These are phyloP conservation scores for Hypoxylon sp. DNA, from an alignment of 2,329 filamentous ascomycete genomes.

Conservation along the genomic window DNA sequence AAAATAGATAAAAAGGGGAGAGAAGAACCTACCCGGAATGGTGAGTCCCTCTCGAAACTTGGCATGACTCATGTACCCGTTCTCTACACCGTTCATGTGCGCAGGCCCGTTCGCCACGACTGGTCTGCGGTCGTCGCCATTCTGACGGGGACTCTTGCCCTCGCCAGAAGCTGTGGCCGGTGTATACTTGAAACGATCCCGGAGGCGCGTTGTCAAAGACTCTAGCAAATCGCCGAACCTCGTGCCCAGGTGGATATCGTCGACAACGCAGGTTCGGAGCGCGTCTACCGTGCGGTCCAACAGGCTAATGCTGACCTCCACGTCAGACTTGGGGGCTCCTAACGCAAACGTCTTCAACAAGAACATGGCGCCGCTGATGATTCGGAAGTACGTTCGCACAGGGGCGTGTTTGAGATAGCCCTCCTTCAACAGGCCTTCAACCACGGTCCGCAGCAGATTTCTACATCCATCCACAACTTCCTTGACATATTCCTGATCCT, in stretches of 20 bases:
- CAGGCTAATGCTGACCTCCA: slow-evolving; percentile 75
- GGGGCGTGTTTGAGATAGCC: slow-evolving; percentile 84
- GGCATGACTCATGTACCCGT: slow-evolving; percentile 37
- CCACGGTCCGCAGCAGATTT: slow-evolving; percentile 78
- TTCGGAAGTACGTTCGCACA: slow-evolving; percentile 85
- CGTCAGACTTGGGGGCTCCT: slow-evolving; percentile 79
- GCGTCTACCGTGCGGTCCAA: slow-evolving; percentile 79
- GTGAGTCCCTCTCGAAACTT: slow-evolving; percentile 42
- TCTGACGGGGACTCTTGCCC: slow-evolving; percentile 52
- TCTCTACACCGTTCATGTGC: slow-evolving; percentile 42
- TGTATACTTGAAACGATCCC: slow-evolving; percentile 76
- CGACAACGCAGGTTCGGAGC: slow-evolving; percentile 79
- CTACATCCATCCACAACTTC: slow-evolving; percentile 81
- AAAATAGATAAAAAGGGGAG: background rate
- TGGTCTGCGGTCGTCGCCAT: slow-evolving; percentile 42
- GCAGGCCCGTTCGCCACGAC: slow-evolving; percentile 42
- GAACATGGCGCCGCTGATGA: slow-evolving; percentile 86
- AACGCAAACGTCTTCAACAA: slow-evolving; percentile 84
- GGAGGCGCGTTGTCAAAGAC: slow-evolving; percentile 75
- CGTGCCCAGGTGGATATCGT: slow-evolving; percentile 86
- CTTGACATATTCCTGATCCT: slow-evolving; percentile 76
- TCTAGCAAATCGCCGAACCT: slow-evolving; percentile 85
- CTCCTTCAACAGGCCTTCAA: slow-evolving; percentile 76
- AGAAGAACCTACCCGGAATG: slow-evolving; percentile 43
- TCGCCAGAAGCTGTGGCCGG: slow-evolving; percentile 55